Evolutionary conservation across 1,284 basidiomycete genomes (phyloP).

Genomic region (Erythrobasidium hasegawianum): DNA sequence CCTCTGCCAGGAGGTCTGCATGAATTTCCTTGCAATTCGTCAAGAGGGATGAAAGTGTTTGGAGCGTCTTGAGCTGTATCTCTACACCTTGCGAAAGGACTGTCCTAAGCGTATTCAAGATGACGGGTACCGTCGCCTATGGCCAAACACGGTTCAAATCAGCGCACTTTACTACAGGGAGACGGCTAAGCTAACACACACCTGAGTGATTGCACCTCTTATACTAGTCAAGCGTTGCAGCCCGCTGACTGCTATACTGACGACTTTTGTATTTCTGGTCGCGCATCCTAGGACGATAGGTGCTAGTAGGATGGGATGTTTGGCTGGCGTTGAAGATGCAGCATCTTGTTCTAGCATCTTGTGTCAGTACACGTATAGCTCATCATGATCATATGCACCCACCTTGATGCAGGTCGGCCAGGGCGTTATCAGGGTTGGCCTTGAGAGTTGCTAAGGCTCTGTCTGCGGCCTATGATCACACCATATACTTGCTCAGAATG

Average conservation of each 20-base stretch:
- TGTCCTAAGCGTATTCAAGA: conserved; percentile 74
- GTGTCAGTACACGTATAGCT: not conserved
- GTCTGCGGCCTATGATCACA: conserved; percentile 43
- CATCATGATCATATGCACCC: not conserved
- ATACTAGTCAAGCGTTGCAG: conserved; percentile 85
- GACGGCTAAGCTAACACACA: too few species aligned
- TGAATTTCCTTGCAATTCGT: conserved; percentile 76
- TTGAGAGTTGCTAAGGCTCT: conserved; percentile 44
- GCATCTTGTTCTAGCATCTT: not conserved
- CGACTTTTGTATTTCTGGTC: conserved; percentile 88
- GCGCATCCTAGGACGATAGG: conserved; percentile 92
- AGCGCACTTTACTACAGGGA: too few species aligned
- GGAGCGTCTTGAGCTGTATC: conserved; percentile 85
- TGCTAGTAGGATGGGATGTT: conserved; percentile 56
- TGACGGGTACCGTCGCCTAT: conserved; percentile 68
- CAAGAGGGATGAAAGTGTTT: conserved; percentile 81
- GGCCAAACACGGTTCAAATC: too few species aligned
- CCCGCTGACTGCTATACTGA: conserved; percentile 83
- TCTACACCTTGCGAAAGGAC: conserved; percentile 91
- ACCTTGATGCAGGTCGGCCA: conserved; percentile 40
- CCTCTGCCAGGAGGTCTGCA: conserved; percentile 71
- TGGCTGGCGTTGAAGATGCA: conserved; percentile 1
- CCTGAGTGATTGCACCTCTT: conserved; percentile 65
- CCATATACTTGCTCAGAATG: not conserved
- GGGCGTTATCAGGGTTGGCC: conserved; percentile 38